Base-by-base conservation (phyloP, 192 early-diverging fungal species). In the Coemansia sp. region DNA sequence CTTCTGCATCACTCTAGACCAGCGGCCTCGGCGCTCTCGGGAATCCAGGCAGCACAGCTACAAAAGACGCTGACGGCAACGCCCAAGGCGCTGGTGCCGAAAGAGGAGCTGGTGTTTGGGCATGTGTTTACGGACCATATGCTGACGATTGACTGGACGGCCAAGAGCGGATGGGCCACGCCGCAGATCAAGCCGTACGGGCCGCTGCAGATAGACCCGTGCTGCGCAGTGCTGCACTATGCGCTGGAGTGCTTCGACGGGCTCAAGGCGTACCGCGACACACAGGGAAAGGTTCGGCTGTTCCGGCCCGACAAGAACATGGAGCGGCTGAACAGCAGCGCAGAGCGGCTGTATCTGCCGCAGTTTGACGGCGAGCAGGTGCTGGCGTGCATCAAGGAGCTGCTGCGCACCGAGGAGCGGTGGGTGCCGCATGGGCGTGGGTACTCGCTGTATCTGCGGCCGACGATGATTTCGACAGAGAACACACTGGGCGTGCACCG, bases 291-390 rank as follows among this genome's bases (percentile, higher is more conserved):
- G 57, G 90, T 94, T 60, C 86, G 95, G 53, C 76, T 98, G 56
- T 98, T 98, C 87, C 87, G 95, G n/a, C 95, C 95, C 5, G 91
- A 98, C 43, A 92, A 93, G 92, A 98, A 98, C 87, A 98, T 98
- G 94, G 84, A 83, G 73, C 88, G 95, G 55, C 84, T 98, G 70
- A 87, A 86, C 69, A 79, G 62, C 27, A 93, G 91, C 54, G 90
- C 90, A 24, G 75, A 84, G 47, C 87, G 95, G 52, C 83, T 98
- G 63, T 82, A 92, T 48, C 84, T 98, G 61, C 95, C 95, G 15
- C 54, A 65, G 60, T 96, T 98, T 52, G 87, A 94, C 76, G 81
- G 82, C 12, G 82, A 84, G 6, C 88, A 96, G 80, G 72, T 92
- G 21, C 82, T 92, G 52, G 86, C 92, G 74, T 87, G 87, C 75